Evolutionary conservation across 2,329 filamentous ascomycete species (phyloP), one percentile per base, ranked within the genome.

Genomic region (Cordyceps tenuipes): DNA sequence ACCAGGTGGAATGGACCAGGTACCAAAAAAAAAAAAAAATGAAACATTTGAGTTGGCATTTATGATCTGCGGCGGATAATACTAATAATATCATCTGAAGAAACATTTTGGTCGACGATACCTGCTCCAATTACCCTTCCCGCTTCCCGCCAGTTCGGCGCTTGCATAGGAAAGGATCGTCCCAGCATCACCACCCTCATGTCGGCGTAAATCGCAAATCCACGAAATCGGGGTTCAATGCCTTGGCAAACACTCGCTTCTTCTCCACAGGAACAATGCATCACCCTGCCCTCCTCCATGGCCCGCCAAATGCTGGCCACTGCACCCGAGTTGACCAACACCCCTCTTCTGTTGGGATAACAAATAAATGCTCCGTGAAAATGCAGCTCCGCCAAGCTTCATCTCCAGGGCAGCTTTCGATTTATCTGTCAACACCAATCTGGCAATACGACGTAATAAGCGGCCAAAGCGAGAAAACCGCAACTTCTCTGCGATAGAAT

Each of bases 291-390:
- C 29, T 59, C 63, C 46, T 61, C 51, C 57, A 64, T 57, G 5
- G 47, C 31, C 29, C 29, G 59, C 48, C 47, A 56, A 63, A 64
- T 19, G 41, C 59, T 3, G 59, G 36, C 10, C 19, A 4, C 23
- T n/a, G n/a, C n/a, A n/a, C n/a, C n/a, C n/a, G n/a, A 23, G 23
- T 56, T 50, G 13, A 43, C 31, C 50, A 64, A 56, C 12, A 15
- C 13, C 94, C 9, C 88, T 75, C 63, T 48, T 48, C n/a, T 6
- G 34, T 13, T 17, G 29, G 1, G 15, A 95, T 81, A 60, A 95
- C 84, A 67, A 94, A 95, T 17, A 67, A 94, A 95, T 17, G 52
- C 56, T 36, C 62, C 54, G 64, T 58, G 5, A 55, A 48, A 31
- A 46, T 31, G 60, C 43, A 43, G 56, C 60, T 23, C 59, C 29